Conservation (phyloP, 1,284 basidiomycete genomes). For the Apiotrichum sp. region DNA sequence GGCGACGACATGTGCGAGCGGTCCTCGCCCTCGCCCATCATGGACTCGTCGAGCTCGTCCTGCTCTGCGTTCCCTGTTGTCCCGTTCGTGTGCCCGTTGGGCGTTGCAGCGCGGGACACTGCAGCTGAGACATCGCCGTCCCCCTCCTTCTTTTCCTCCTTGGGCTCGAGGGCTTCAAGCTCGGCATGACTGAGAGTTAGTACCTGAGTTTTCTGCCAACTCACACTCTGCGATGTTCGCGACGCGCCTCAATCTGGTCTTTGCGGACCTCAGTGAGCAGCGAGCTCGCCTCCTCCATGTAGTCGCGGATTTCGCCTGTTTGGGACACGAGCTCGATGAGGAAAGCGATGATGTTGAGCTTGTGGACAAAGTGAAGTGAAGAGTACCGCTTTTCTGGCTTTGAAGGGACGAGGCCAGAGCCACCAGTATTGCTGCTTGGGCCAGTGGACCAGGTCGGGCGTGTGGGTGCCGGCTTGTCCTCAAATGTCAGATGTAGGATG, state of each 20-base stretch:
- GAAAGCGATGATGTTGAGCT: slow-evolving; percentile 77
- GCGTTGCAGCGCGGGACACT: slow-evolving; percentile 15
- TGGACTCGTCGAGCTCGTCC: slow-evolving; percentile 40
- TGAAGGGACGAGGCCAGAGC: slow-evolving; percentile 34
- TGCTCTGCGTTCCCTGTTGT: slow-evolving; percentile 24
- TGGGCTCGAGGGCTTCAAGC: slow-evolving; percentile 41
- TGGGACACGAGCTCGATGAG: slow-evolving; percentile 84
- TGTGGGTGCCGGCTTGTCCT: slow-evolving; percentile 43
- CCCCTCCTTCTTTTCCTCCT: slow-evolving; percentile 47
- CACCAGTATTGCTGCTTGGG: slow-evolving; percentile 41
- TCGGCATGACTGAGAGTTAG: slow-evolving; percentile 41
- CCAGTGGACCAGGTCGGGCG: slow-evolving; percentile 45
- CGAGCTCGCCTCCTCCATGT: slow-evolving; percentile 85
- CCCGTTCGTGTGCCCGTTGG: slow-evolving; percentile 25
- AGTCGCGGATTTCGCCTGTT: slow-evolving; percentile 75
- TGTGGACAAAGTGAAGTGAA: slow-evolving; percentile 65
- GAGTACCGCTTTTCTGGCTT: slow-evolving; percentile 64
- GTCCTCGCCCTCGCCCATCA: slow-evolving; percentile 13
- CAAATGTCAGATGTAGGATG: slow-evolving; percentile 67
- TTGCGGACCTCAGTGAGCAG: slow-evolving; percentile 87
- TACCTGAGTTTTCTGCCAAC: slow-evolving; percentile 41
- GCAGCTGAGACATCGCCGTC: slow-evolving; percentile 53
- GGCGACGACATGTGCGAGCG: slow-evolving; percentile 10
- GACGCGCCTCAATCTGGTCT: slow-evolving; percentile 89
- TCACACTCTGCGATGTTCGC: slow-evolving; percentile 77